Base-by-base conservation (phyloP, 2,329 filamentous ascomycete species). In the Zasmidium citrigriseum region DNA sequence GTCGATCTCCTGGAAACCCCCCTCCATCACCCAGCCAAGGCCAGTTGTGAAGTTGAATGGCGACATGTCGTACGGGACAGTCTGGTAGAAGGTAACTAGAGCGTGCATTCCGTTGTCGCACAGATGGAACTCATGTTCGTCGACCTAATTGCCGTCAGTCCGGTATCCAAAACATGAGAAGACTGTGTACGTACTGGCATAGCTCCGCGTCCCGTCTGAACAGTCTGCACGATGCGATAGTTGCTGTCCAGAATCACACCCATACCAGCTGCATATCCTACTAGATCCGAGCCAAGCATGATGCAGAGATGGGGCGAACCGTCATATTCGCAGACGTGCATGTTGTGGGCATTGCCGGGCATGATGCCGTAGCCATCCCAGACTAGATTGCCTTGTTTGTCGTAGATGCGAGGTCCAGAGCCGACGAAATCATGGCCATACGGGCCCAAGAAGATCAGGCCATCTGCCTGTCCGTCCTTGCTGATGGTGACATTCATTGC, bases 251-350 rank as follows among this genome's bases (percentile, higher is more conserved):
- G 72, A 53, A 81, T 79, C 10, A 80, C 65, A 18, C 74, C 77
- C 67, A 78, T 75, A 11, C 78, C 78, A 41, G 75, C 71, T 14
- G 73, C 78, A 57, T 79, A 80, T 18, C 51, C 51, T 0, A 41
- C 27, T 46, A 77, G 77, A 25, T 75, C 10, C 76, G 76, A 60
- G 78, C 75, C 23, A 18, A 46, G 51, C 63, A 75, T 78, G 64
- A 79, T 78, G 60, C 78, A 80, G 3, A 81, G 65, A 58, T 81
- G 78, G 49, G 76, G 68, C 47, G 67, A 66, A 12, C 75, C 77
- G 20, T 77, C 68, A 66, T 79, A 80, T 34, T 72, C 60, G 66
- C 78, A 80, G 11, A 77, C 76, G 52, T 78, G 73, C 58, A 77
- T 72, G 55, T 74, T 76, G 57, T 80, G 77, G 22, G 72, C 72